These are phyloP conservation scores for Malassezia pachydermatis DNA, from an alignment of 1,284 basidiomycete species.

Conservation along the genomic window DNA sequence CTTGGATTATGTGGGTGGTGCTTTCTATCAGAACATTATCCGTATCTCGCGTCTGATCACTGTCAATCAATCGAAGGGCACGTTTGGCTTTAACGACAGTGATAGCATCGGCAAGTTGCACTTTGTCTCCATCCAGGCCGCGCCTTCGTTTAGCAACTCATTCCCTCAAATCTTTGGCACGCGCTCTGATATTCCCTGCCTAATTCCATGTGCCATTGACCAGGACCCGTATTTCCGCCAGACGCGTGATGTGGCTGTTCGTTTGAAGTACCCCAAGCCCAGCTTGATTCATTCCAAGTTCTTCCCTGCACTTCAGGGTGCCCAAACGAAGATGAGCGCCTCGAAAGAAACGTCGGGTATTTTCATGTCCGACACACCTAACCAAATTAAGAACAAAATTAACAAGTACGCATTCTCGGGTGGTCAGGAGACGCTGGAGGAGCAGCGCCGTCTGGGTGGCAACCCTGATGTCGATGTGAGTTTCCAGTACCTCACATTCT, in stretches of 20 bases:
- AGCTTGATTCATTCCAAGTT: constrained; percentile 87
- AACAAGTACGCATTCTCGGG: constrained; percentile 58
- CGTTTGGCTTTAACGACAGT: constrained; percentile 81
- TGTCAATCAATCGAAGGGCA: constrained; percentile 82
- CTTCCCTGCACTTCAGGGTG: constrained; percentile 94
- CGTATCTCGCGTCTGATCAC: constrained; percentile 87
- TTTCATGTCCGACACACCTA: constrained; percentile 85
- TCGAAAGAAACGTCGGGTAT: constrained; percentile 81
- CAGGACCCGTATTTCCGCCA: constrained; percentile 88
- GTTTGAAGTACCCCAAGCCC: constrained; percentile 92
- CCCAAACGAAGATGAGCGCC: constrained; percentile 98
- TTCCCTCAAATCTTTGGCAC: constrained; percentile 96
- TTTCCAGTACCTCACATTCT: constrained; percentile 94
- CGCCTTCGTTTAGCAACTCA: constrained; percentile 93
- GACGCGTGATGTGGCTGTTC: constrained; percentile 84
- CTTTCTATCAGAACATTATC: constrained; percentile 89
- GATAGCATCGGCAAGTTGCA: constrained; percentile 98
- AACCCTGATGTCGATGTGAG: constrained; percentile 91
- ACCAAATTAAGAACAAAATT: constrained; percentile 96
- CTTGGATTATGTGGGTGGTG: constrained; percentile 73
- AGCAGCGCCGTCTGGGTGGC: constrained; percentile 77
- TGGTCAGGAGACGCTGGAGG: constrained; percentile 72
- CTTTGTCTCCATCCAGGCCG: constrained; percentile 93
- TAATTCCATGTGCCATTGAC: constrained; percentile 98
- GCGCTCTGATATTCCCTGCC: constrained; percentile 69